These are phyloP conservation scores for Penicillium capsulatum DNA, from an alignment of 2,329 filamentous ascomycete genomes.

Conservation along the genomic window DNA sequence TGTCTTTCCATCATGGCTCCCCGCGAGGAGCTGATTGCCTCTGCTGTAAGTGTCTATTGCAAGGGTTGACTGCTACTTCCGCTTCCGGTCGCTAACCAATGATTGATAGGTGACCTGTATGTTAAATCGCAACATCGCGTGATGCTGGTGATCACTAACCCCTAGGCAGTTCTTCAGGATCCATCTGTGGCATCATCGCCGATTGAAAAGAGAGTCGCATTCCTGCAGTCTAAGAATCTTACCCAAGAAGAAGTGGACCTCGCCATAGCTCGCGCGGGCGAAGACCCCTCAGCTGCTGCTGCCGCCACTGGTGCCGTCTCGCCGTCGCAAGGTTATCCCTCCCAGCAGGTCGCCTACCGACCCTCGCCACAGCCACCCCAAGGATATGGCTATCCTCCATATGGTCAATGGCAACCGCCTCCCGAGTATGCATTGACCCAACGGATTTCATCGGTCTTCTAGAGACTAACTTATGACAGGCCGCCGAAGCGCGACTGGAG, in stretches of 20 bases:
- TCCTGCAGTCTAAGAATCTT: conserved; percentile 93
- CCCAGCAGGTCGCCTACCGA: conserved; percentile 38
- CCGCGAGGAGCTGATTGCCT: conserved; percentile 85
- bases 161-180: conserved; percentile 74
- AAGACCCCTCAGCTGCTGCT: conserved; percentile 48
- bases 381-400: conserved; percentile 50
- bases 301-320: conserved; percentile 46
- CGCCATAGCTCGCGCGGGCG: conserved; percentile 71
- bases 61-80: conserved; percentile 14
- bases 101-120: conserved; percentile 49
- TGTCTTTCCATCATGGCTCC: conserved; percentile 61
- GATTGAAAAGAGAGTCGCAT: conserved; percentile 88
- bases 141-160: conserved; percentile 16
- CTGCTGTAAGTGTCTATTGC: conserved; percentile 58
- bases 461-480: too few relatives aligned
- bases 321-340: conserved; percentile 47
- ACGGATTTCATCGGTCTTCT: too few relatives aligned
- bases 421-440: conserved; percentile 46
- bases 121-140: conserved; percentile 16
- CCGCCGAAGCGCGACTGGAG: conserved; percentile 86
- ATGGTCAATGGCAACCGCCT: conserved; percentile 52
- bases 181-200: conserved; percentile 84
- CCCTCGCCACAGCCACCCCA: conserved; percentile 40
- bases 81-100: conserved; percentile 29
- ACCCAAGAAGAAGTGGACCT: conserved; percentile 91